Base-by-base conservation (phyloP, 2,329 filamentous ascomycete genomes). In the Raffaelea ambrosiae region DNA sequence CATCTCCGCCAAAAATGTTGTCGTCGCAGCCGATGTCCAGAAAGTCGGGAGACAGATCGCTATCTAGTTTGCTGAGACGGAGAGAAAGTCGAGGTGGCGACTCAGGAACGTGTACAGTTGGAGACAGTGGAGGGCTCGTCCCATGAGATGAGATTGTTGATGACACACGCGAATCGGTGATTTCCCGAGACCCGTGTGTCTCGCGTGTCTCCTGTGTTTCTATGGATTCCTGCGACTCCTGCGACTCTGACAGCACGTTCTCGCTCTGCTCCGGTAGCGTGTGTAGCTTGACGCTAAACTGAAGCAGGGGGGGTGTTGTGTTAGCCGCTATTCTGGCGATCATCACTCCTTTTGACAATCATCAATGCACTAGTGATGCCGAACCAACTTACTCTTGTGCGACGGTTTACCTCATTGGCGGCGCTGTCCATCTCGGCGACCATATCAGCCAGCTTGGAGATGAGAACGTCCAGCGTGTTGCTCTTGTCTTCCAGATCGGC, bases 371-470 rank as follows among this genome's bases (percentile, higher is more conserved):
- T n/a, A n/a, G n/a, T n/a, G n/a, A n/a, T n/a, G n/a, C n/a, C n/a
- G n/a, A n/a, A n/a, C n/a, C n/a, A n/a, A 5, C 81, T 67, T 74
- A 87, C 85, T 72, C 80, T 79, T 61, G 81, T 86, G 60, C 82
- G 82, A 46, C 88, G 79, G 68, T 87, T 94, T 39, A 91, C 85
- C 60, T 88, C 81, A 18, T 86, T 88, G 40, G 89, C 89, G 59
- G 87, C 83, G 61, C 81, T 83, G 61, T 94, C 84, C 74, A 96
- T 94, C 62, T 95, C 88, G 16, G 81, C 79, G 47, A 94, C 83
- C 55, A 93, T 86, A 46, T 79, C 81, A 53, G 81, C 81, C 19
- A 96, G 76, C 63, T 85, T 81, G 36, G 81, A 76, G 38, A 95
- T 73, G 26, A 83, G 71, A 7, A 79, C 74, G 29, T 84, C 84